These are phyloP conservation scores for Protomyces arabidopsidicola DNA, from an alignment of 1,139 yeast species.

Conservation along the genomic window DNA sequence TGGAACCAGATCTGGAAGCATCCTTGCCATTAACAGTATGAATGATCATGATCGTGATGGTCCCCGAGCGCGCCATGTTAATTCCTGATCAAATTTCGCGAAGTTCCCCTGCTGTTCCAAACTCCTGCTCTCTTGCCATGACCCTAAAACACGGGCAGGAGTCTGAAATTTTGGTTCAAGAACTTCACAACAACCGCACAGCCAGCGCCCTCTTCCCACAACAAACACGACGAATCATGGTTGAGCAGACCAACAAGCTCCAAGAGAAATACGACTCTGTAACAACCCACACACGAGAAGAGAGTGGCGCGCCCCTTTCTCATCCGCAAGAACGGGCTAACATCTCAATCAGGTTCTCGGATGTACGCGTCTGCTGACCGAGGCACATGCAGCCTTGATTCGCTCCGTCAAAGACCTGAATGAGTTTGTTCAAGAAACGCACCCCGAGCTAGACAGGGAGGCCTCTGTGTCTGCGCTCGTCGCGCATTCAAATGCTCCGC, in stretches of 20 bases:
- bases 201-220: no score
- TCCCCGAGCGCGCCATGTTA: no score
- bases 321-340: neutral
- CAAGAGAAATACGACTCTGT: neutral
- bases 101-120: no score
- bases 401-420: conserved; percentile 22
- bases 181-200: no score
- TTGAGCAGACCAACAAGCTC: neutral
- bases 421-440: conserved; percentile 1
- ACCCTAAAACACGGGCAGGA: no score
- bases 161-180: no score
- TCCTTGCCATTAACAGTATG: no score
- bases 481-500: neutral
- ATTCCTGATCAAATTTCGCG: no score
- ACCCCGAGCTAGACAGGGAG: neutral
- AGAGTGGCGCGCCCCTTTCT: neutral
- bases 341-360: conserved; percentile 5
- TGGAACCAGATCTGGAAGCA: no score
- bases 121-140: no score
- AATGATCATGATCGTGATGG: no score
- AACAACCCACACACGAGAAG: neutral
- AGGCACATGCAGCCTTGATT: conserved; percentile 26
- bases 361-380: conserved; percentile 25
- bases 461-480: neutral
- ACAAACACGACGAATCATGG: no score